Evolutionary conservation across 2,329 filamentous ascomycete genomes (phyloP).

Genomic region (Diaporthe ampelina): DNA sequence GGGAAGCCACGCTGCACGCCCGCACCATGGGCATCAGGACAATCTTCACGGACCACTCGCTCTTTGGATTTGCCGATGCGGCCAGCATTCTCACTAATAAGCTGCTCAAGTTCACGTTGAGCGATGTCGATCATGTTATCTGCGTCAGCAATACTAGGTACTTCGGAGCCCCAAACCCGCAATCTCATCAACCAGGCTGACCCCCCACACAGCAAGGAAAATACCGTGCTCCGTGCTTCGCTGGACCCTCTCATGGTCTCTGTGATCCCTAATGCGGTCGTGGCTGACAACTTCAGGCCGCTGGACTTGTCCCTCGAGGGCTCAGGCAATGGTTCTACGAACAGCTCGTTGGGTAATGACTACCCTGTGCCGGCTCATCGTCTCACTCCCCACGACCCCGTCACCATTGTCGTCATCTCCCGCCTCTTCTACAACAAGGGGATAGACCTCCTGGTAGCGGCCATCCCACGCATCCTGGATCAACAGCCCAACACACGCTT

Average conservation of each 20-base stretch:
- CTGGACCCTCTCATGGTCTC: conserved; percentile 97
- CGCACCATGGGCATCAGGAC: conserved; percentile 96
- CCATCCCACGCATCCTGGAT: conserved; percentile 91
- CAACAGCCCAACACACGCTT: conserved; percentile 94
- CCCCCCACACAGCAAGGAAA: conserved; percentile 81
- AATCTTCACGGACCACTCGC: conserved; percentile 96
- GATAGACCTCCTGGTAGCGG: conserved; percentile 95
- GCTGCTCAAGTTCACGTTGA: conserved; percentile 93
- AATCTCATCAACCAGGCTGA: conserved; percentile 41
- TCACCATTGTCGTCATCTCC: conserved; percentile 97
- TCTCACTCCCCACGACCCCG: conserved; percentile 85
- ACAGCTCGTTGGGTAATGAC: conserved; percentile 56
- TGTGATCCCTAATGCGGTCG: conserved; percentile 96
- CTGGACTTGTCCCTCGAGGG: conserved; percentile 59
- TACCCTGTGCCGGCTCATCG: conserved; percentile 69
- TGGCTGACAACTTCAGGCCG: conserved; percentile 94
- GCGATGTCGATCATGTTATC: conserved; percentile 97
- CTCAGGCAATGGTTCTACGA: conserved; percentile 38
- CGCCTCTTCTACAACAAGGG: conserved; percentile 99
- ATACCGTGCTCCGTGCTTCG: conserved; percentile 93
- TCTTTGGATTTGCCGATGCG: conserved; percentile 97
- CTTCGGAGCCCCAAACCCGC: conserved; percentile 43
- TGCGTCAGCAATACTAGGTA: conserved; percentile 99
- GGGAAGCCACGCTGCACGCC: conserved; percentile 94
- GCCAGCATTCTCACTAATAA: conserved; percentile 98